Conservation (phyloP, 495 filamentous ascomycete species). For the Penicillium subrubescens region DNA sequence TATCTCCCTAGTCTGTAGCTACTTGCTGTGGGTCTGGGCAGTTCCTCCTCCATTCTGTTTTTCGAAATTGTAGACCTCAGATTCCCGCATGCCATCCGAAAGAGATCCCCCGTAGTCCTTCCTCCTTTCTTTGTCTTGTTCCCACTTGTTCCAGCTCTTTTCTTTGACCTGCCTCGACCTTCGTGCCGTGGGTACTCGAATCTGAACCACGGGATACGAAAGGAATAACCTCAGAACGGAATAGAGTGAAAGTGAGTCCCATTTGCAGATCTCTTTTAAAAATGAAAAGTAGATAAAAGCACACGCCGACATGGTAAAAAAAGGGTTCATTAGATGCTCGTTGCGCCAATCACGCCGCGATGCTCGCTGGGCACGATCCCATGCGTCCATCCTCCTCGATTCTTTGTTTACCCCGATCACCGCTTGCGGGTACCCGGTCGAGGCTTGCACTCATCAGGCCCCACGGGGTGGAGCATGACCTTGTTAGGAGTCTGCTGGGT, state of each 20-base stretch:
- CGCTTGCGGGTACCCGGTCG: constrained; percentile 71
- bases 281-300: constrained; percentile 11
- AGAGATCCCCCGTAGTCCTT: neutral
- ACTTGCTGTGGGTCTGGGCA: neutral
- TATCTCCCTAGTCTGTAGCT: neutral
- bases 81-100: neutral
- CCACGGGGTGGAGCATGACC: constrained; percentile 82
- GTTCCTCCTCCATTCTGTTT: no score
- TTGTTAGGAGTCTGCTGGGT: constrained; percentile 71
- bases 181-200: neutral
- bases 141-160: no score
- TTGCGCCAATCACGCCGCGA: constrained; percentile 25
- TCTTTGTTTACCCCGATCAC: constrained; percentile 38
- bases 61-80: neutral
- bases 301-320: constrained; percentile 31
- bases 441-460: constrained; percentile 79
- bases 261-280: constrained; percentile 20
- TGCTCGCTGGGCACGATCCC: neutral
- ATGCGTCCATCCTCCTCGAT: constrained; percentile 2
- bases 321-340: constrained; percentile 37
- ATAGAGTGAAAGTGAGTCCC: constrained; percentile 17
- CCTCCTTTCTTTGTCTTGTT: neutral
- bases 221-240: neutral
- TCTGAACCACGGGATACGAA: neutral
- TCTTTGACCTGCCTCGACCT: neutral